Percentiles rank a stretch among this genome's conserved stretches.
Evolutionary conservation across 2,329 filamentous ascomycete species (phyloP).

Genomic region (Parascedosporium putredinis): DNA sequence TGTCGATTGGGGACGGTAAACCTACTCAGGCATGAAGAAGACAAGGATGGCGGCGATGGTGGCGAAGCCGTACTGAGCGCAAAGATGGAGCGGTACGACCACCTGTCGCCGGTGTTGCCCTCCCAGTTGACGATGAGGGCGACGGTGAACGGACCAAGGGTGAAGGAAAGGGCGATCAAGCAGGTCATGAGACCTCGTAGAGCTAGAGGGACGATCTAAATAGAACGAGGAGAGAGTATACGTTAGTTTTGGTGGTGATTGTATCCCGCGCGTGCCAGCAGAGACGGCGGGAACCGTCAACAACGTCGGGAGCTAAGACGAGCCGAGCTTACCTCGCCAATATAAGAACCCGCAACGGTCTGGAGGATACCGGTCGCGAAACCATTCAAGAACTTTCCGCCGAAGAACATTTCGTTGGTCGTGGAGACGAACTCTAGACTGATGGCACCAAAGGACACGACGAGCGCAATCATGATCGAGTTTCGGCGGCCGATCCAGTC

Average conservation of each 20-base stretch:
- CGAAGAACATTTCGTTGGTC: constrained; percentile 28
- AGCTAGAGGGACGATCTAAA: constrained; percentile 17
- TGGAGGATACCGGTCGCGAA: constrained; percentile 22
- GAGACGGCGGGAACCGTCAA: too few species aligned
- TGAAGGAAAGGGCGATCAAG: constrained; percentile 19
- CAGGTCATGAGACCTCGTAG: constrained; percentile 20
- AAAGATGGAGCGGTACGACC: constrained; percentile 22
- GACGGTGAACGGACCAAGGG: constrained; percentile 20
- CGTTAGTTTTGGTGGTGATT: not conserved
- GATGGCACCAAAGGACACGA: constrained; percentile 26
- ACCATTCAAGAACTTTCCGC: constrained; percentile 31
- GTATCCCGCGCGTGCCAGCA: too few species aligned
- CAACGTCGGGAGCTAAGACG: too few species aligned
- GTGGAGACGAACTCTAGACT: constrained; percentile 30
- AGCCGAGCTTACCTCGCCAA: constrained; percentile 18
- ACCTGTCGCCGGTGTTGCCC: constrained; percentile 17
- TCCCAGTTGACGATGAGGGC: constrained; percentile 22
- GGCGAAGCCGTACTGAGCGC: constrained; percentile 23
- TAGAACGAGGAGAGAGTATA: not conserved
- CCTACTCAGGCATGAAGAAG: constrained; percentile 10
- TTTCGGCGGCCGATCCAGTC: constrained; percentile 24
- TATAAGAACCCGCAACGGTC: constrained; percentile 19
- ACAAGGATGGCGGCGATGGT: constrained; percentile 17
- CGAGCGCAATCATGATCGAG: constrained; percentile 23
- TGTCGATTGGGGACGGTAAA: constrained; percentile 11